Evolutionary conservation across 1,284 basidiomycete species (phyloP), one percentile per base, ranked within the genome.

Genomic region (Ceratorhiza oryzae-sativae): DNA sequence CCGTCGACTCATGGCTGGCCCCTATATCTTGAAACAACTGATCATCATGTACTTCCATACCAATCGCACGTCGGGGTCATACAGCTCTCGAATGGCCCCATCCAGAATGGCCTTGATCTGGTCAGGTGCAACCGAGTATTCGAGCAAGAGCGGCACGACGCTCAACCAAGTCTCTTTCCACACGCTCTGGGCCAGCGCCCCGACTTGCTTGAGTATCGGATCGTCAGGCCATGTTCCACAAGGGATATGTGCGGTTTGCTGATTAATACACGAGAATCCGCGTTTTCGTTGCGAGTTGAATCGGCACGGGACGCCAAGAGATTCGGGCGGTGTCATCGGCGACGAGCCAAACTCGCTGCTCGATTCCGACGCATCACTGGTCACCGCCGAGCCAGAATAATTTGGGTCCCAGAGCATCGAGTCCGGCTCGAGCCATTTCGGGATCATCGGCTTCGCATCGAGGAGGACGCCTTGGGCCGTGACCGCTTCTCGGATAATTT

Each of bases 11-110:
- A 58, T 1, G n/a, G 23, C 25, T 1, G 15, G 25, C 6, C 20
- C 42, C n/a, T 23, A 68, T 20, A 45, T 30, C 63, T 56, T 68
- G 23, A 68, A 42, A 68, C 51, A 55, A 27, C 34, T 20, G 23
- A 56, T 55, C 63, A 68, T 68, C 27, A 6, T 30, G 25, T 68
- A 68, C 51, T 68, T 68, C 51, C 63, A 68, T 25, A 68, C 51
- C 2, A 51, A 56, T 30, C 51, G 49, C 13, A 68, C 36, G 12
- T 39, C 25, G 10, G 63, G 63, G 51, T 68, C 63, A 10, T 20
- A 55, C 63, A 68, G 25, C 63, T 68, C 63, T 12, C 27, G 20
- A 23, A 68, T 45, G 39, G 63, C 63, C 4, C 53, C 63, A 13
- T 68, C 63, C 20, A 68, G 8, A 10, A 56, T 68, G 10, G 25